Evolutionary conservation across 495 filamentous ascomycete genomes (phyloP), one percentile per base, ranked within the genome.

Genomic region (Tuber melanosporum): DNA sequence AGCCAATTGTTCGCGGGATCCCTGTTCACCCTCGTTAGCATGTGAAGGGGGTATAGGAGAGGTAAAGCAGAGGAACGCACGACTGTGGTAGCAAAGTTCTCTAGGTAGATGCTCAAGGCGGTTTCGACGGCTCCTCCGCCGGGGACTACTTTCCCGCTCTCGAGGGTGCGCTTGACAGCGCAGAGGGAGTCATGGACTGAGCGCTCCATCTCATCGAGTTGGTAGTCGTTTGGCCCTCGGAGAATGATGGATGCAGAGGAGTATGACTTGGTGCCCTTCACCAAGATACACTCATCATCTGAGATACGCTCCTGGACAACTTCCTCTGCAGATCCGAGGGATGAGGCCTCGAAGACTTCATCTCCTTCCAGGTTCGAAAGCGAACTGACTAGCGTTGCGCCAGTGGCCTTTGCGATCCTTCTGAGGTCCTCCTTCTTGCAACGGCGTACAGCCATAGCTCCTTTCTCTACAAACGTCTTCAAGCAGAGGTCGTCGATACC

Each of bases 341-440:
- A 91, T 39, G 94, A 94, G 26, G 92, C 85, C 78, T 98, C 96
- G 83, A 98, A 99, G 83, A 92, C 92, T 88, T 99, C 95, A 85
- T 99, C 96, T 73, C 95, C 95, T 83, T 98, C 98, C 75, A 99
- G 86, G 83, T 99, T 97, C 17, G 95, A 97, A 32, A 99, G 88
- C 8, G 94, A 91, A 88, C 91, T 93, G 79, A 99, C 87, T 43
- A 99, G 88, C 32, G 94, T 97, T 20, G 96, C 96, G 70, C 95
- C 95, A 10, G 95, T 97, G 19, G 95, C 95, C 87, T 93, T 97
- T 44, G 96, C 95, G 84, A 99, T 98, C 74, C 95, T 91, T 82
- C 95, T 88, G 73, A 99, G 88, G 82, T 99, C 95, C 85, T 99
- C 95, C 89, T 99, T 99, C 88, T 99, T 99, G 86, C 95, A 98